Evolutionary conservation across 345 rosid species (phyloP).

Genomic region (Euphorbia tirucalli): DNA sequence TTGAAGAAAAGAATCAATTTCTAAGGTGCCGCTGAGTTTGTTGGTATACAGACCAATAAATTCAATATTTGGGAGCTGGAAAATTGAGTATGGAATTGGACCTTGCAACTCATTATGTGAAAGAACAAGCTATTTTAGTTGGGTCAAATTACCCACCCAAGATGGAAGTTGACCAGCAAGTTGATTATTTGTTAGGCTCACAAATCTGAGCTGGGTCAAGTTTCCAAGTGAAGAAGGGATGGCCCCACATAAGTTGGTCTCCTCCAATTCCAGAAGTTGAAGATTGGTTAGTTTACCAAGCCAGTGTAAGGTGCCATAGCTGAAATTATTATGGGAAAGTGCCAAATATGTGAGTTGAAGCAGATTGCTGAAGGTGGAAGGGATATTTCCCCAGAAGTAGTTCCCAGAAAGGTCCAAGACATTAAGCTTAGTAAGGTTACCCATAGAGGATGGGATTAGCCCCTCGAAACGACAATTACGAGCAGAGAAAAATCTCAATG

Average conservation of each 20-base stretch:
- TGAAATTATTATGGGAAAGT: constrained; percentile 6
- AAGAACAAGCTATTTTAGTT: neutral
- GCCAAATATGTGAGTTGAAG: neutral
- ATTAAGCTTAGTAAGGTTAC: too few species aligned
- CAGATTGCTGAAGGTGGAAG: too few species aligned
- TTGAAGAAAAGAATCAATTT: constrained; percentile 11
- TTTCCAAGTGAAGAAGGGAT: neutral
- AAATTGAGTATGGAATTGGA: constrained; percentile 20
- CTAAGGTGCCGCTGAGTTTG: constrained; percentile 18
- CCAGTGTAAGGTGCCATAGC: neutral
- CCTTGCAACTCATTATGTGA: constrained; percentile 14
- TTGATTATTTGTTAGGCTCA: too few species aligned
- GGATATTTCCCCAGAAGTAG: too few species aligned
- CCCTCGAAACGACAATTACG: too few species aligned
- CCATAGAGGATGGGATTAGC: too few species aligned
- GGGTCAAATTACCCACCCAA: constrained; percentile 11
- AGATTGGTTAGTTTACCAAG: neutral
- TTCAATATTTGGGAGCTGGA: constrained; percentile 4
- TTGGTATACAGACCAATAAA: neutral
- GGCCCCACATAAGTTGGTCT: neutral
- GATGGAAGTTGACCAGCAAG: constrained; percentile 4
- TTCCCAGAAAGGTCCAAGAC: too few species aligned
- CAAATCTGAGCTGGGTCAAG: neutral
- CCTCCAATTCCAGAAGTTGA: rapidly evolving
- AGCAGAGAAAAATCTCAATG: too few species aligned